Base-by-base conservation (phyloP, 441 rosid genomes). In the Gossypium gossypioides region DNA sequence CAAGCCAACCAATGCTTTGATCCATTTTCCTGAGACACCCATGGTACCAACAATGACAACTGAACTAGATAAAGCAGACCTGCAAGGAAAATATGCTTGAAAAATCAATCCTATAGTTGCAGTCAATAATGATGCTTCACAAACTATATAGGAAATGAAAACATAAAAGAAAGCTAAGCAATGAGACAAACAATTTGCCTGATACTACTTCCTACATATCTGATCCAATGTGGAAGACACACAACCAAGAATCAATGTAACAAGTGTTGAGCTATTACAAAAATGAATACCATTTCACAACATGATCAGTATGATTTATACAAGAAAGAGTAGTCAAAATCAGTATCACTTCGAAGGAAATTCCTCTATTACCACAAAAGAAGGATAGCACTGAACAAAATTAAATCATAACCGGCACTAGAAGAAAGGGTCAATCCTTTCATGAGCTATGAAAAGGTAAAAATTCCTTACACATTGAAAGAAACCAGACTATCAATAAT, bases 1-100 rank as follows among this genome's bases (percentile, higher is more conserved):
- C 75, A 90, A 81, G 75, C 98, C 92, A 80, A 95, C 88, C 81
- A 92, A 81, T 68, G 98, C 90, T 83, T 83, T 92, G 74, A 95
- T 82, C 99, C 99, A 92, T 87, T 89, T 95, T 52, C 97, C 96
- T 0, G 97, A 84, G 75, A 89, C 93, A 72, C 98, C 99, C 99
- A 95, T 95, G 76, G 48, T 44, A 27, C 32, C 50, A 59, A 60
- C 12, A 16, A 48, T 29, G 10, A 72, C 19, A 62, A 72, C 71
- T 61, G 74, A 61, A 82, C 71, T 40, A 57, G 77, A 44, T 24
- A 50, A 34, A 32, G 62, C 75, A 71, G 9, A 69, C 76, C 85
- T 84, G 80, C 56, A 25, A 74, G 74, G 72, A 77, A 21, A 71
- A 79, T 56, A 57, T 50, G 69, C 48, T 46, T 19, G 34, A 65